These are phyloP conservation scores for Adenanthera pavonina DNA, from an alignment of 306 rosid genomes.

Conservation along the genomic window DNA sequence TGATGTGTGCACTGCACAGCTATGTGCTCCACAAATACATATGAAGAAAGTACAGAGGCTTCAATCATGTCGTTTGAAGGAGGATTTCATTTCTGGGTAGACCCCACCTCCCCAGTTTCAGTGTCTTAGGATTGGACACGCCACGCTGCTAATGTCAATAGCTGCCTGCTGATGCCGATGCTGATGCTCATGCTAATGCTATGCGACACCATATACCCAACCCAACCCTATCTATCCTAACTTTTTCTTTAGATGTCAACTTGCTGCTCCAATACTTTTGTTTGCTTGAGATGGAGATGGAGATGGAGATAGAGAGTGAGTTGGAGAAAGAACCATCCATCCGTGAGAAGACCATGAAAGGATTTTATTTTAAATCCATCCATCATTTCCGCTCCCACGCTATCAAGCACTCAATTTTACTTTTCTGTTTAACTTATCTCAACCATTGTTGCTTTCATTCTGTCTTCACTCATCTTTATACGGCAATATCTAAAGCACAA, in stretches of 20 bases:
- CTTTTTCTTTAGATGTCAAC: neutral
- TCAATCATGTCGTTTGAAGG: slow-evolving; percentile 14
- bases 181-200: neutral
- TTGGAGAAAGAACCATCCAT: neutral
- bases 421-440: slow-evolving; percentile 17
- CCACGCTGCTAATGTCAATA: neutral
- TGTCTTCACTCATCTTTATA: slow-evolving; percentile 14
- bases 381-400: slow-evolving; percentile 13
- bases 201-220: neutral
- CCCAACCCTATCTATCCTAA: neutral
- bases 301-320: neutral
- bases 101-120: neutral
- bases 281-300: neutral
- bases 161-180: neutral
- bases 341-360: neutral
- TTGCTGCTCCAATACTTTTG: neutral
- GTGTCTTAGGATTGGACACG: slow-evolving; percentile 1
- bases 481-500: slow-evolving; percentile 11
- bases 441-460: neutral
- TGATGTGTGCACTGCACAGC: slow-evolving; percentile 11
- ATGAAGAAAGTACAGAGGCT: neutral
- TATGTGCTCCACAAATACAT: slow-evolving; percentile 17
- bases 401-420: slow-evolving; percentile 3
- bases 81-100: slow-evolving; percentile 7
- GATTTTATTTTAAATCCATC: neutral